A percentile compares a stretch with the other conserved stretches of the same genome.
These are phyloP conservation scores for Meredithiella fracta DNA, from an alignment of 2,329 filamentous ascomycete species.

Conservation along the genomic window DNA sequence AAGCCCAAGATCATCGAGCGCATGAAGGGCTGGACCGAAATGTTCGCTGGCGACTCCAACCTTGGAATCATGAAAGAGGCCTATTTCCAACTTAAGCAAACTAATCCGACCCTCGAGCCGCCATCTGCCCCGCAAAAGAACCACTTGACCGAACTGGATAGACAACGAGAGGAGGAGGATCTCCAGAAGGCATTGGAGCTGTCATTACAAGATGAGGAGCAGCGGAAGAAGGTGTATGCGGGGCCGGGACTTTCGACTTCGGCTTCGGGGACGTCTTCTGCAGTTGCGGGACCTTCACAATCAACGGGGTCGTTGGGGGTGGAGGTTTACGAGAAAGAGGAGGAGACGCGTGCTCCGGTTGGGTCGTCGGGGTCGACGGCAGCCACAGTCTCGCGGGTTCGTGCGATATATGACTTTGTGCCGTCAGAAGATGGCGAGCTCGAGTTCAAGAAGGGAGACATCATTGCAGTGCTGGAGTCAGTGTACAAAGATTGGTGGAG, in stretches of 20 bases:
- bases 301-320: not conserved
- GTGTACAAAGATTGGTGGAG: slow-evolving; percentile 99
- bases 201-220: slow-evolving; percentile 74
- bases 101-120: slow-evolving; percentile 75
- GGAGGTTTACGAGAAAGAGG: not conserved
- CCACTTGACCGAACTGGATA: slow-evolving; percentile 73
- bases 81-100: slow-evolving; percentile 67
- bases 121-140: slow-evolving; percentile 90
- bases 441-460: slow-evolving; percentile 89
- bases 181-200: slow-evolving; percentile 88
- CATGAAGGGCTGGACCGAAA: slow-evolving; percentile 91
- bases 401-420: slow-evolving; percentile 85
- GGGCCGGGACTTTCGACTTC: slow-evolving; percentile 20
- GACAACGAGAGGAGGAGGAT: slow-evolving; percentile 93
- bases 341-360: slow-evolving; percentile 34
- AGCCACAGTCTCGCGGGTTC: slow-evolving; percentile 85
- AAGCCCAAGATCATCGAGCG: slow-evolving; percentile 93
- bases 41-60: slow-evolving; percentile 80
- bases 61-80: slow-evolving; percentile 96
- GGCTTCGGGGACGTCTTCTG: slow-evolving; percentile 16
- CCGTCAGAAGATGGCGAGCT: slow-evolving; percentile 89
- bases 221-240: slow-evolving; percentile 32
- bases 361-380: slow-evolving; percentile 70
- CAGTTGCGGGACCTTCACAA: slow-evolving; percentile 20
- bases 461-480: slow-evolving; percentile 92